Percentiles rank a stretch among this genome's conserved stretches.
Conservation (phyloP, 371 early-diverging fungal species). For the Furculomyces boomerangus region DNA sequence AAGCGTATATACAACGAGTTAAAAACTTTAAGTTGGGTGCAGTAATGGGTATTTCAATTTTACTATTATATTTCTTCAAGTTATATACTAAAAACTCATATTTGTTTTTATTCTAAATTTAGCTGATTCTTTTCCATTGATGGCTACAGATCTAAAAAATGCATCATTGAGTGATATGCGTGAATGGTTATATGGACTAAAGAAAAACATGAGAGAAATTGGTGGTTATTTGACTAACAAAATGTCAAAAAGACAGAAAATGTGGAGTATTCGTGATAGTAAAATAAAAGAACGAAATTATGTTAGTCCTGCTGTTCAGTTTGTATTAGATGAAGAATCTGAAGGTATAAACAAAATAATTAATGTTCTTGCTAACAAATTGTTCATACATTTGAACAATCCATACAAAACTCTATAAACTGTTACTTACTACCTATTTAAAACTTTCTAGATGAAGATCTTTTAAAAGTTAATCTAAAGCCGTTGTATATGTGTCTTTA, state of each 20-base stretch:
- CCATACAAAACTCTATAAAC: neutral
- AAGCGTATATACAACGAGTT: slow-evolving; percentile 3
- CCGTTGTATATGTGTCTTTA: slow-evolving; percentile 91
- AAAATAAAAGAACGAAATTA: slow-evolving; percentile 22
- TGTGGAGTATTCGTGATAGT: slow-evolving; percentile 16
- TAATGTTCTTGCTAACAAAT: neutral
- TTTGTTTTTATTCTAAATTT: neutral
- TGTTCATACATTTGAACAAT: neutral
- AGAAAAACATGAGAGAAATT: slow-evolving; percentile 64
- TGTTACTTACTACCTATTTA: too few species aligned
- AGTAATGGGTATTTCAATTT: slow-evolving; percentile 1
- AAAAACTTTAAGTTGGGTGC: slow-evolving; percentile 4
- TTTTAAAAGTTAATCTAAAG: slow-evolving; percentile 69
- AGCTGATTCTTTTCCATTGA: slow-evolving; percentile 51
- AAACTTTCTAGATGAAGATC: slow-evolving; percentile 45
- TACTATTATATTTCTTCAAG: neutral
- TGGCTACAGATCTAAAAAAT: slow-evolving; percentile 65
- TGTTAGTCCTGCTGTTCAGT: slow-evolving; percentile 69
- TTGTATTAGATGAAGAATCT: slow-evolving; percentile 69
- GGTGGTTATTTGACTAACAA: slow-evolving; percentile 69
- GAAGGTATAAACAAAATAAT: slow-evolving; percentile 33
- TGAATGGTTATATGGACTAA: slow-evolving; percentile 73
- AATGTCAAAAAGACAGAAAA: slow-evolving; percentile 45
- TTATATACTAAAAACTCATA: neutral
- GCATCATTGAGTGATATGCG: slow-evolving; percentile 71